These are phyloP conservation scores for Coccomyxa subellipsoidea DNA, from an alignment of 163 green algal species.

Conservation along the genomic window DNA sequence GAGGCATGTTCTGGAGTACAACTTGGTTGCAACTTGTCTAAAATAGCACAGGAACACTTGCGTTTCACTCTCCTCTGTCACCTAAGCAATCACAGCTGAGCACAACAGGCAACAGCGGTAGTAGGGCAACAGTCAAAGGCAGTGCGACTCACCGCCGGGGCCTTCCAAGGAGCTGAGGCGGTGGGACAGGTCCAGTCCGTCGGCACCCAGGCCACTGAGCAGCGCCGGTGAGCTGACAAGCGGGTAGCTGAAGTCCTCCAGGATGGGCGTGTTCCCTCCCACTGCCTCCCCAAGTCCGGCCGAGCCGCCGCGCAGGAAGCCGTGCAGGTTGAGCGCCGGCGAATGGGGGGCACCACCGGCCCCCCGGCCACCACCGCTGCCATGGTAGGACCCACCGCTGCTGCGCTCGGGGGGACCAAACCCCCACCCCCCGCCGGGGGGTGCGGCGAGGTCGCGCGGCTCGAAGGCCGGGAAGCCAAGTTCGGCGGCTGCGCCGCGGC, in stretches of 20 bases:
- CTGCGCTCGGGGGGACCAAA: not conserved
- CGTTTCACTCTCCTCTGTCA: not conserved
- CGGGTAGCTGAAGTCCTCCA: not conserved
- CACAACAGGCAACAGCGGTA: not conserved
- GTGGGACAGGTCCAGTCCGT: not conserved
- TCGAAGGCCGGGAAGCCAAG: not conserved
- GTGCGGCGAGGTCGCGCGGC: not conserved
- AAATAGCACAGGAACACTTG: too few species aligned
- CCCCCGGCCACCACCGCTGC: not conserved
- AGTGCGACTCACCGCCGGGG: not conserved
- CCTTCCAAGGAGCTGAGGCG: not conserved
- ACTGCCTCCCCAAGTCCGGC: not conserved
- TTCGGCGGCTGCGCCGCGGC: not conserved
- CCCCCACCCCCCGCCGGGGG: not conserved
- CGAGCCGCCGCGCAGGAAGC: not conserved
- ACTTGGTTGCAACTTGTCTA: too few species aligned
- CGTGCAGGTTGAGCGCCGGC: not conserved
- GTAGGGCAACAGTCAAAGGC: not conserved
- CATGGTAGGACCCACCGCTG: too few species aligned
- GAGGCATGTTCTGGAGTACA: too few species aligned
- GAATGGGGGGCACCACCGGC: not conserved
- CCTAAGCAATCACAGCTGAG: not conserved
- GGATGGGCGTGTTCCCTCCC: not conserved
- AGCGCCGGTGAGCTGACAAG: not conserved
- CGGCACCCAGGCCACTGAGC: not conserved